Base-by-base conservation (phyloP, 768 basidiomycete genomes). In the Mycena metata region DNA sequence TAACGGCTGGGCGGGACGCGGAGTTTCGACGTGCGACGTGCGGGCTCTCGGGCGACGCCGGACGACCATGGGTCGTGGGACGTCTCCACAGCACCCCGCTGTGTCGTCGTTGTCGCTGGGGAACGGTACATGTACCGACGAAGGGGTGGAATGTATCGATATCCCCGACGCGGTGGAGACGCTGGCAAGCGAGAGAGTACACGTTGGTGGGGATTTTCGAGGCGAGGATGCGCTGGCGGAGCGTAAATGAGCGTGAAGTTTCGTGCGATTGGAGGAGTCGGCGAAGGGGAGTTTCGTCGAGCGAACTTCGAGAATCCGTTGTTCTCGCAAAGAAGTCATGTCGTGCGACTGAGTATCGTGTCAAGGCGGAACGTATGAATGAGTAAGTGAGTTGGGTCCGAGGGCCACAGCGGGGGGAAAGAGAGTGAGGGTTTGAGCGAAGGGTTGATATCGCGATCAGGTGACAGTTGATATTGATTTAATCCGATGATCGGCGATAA, bases 1-100 rank as follows among this genome's bases (percentile, higher is more conserved):
- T 2, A 19, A 42, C 16, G 6, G 19, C 30, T 43, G 51, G 24
- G 51, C 30, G 50, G 43, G 49, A 21, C 43, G 52, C 3, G 67
- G 67, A 0, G 67, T 69, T 33, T 50, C 35, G 17, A 69, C 67
- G 45, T 69, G 67, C 49, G 67, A 59, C 0, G 62, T 64, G 43
- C 67, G 67, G 10, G 67, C 67, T 2, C 67, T 56, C 2, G 67
- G 61, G 10, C 67, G 67, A 12, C 57, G 61, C 61, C 54, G 47
- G 1, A n/a, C n/a, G n/a, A n/a, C n/a, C n/a, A n/a, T n/a, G 54
- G 60, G 3, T 52, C 42, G 0, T 43, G 55, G 2, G 33, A n/a
- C 16, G 35, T 42, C 60, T 1, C 39, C 60, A 19, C 36, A 50
- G 1, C 35, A 13, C 11, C 51, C 46, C 1, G 45, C 5, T 5